Percentiles rank a stretch among this genome's conserved stretches.
Conservation (phyloP, 163 green algal genomes). For the Trebouxia gelatinosa region DNA sequence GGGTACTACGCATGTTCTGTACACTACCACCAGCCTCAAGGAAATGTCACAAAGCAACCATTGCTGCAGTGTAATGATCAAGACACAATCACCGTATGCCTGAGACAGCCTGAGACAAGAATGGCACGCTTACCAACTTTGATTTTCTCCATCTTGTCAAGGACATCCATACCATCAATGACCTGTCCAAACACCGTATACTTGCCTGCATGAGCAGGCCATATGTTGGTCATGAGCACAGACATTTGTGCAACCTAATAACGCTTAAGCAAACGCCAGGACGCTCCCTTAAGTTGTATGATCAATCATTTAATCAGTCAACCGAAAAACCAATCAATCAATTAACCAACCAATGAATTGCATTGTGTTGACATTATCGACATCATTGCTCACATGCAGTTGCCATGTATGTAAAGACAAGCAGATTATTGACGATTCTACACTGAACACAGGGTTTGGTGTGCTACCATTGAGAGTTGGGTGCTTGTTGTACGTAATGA, state of each 20-base stretch:
- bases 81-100: neutral
- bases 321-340: too few relatives aligned
- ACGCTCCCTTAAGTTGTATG: too few relatives aligned
- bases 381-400: too few relatives aligned
- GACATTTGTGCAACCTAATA: too few relatives aligned
- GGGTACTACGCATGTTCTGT: neutral
- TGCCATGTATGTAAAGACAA: too few relatives aligned
- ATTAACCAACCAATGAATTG: too few relatives aligned
- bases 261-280: too few relatives aligned
- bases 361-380: too few relatives aligned
- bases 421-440: too few relatives aligned
- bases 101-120: neutral
- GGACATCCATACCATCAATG: conserved; percentile 91
- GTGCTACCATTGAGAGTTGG: conserved; percentile 82
- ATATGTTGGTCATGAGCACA: neutral
- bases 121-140: conserved; percentile 41
- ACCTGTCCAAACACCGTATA: conserved; percentile 93
- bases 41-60: neutral
- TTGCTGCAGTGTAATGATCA: neutral
- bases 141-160: conserved; percentile 96
- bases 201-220: conserved; percentile 47
- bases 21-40: neutral
- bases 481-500: conserved; percentile 92
- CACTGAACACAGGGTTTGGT: neutral
- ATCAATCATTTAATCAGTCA: too few relatives aligned